Evolutionary conservation across 2,329 filamentous ascomycete species (phyloP).

Genomic region (Venturia aucupariae): DNA sequence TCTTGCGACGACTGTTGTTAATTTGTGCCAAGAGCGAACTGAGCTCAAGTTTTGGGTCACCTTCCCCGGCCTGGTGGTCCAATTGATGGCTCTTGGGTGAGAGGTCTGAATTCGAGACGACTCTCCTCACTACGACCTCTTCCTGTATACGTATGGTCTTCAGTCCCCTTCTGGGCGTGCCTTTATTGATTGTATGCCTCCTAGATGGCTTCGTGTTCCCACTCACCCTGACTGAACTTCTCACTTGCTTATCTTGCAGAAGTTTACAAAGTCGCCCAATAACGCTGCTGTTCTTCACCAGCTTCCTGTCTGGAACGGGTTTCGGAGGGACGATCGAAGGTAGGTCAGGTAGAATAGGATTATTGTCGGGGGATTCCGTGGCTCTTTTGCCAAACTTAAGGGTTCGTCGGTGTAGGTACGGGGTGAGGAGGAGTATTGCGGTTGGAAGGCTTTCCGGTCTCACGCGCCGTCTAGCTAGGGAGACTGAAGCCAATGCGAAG

Average conservation of each 20-base stretch:
- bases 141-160: background rate
- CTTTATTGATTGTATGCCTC: too few relatives aligned
- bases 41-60: background rate
- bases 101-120: background rate
- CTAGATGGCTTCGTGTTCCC: background rate
- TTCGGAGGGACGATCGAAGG: background rate
- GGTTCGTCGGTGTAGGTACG: background rate
- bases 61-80: background rate
- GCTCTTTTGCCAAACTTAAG: too few relatives aligned
- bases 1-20: background rate
- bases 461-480: background rate
- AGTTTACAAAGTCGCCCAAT: background rate
- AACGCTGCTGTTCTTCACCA: background rate
- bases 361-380: background rate
- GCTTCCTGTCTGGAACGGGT: background rate
- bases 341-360: background rate
- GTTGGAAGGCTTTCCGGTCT: background rate
- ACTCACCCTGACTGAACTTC: background rate
- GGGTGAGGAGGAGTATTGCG: background rate
- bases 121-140: background rate
- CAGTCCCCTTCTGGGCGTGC: background rate
- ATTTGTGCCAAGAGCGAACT: background rate
- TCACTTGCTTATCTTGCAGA: background rate
- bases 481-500: conserved; percentile 9
- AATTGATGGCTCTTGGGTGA: background rate